phyloP scores from a whole-genome alignment of 768 basidiomycete genomes.

The Suillus subalutaceus region DNA sequence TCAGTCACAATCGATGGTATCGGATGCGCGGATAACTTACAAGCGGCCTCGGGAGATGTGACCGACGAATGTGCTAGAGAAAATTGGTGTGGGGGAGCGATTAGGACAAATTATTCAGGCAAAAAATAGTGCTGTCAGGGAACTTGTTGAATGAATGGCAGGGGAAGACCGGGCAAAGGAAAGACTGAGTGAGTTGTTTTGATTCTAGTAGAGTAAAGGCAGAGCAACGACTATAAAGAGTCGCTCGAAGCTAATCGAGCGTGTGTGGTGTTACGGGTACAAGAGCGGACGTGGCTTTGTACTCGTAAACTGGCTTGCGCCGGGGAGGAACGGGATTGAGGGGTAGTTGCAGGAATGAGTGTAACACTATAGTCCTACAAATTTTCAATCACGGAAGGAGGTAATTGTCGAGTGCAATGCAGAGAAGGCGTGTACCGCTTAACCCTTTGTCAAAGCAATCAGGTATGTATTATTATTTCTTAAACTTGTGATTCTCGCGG shows the following conservation, averaged over 20 bases:
- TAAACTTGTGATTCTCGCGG: conserved; percentile 27
- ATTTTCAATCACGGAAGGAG: conserved; percentile 52
- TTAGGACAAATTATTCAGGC: conserved; percentile 24
- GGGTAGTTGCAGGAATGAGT: conserved; percentile 11
- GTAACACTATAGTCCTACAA: conserved; percentile 30
- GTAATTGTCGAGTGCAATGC: conserved; percentile 42
- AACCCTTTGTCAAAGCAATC: conserved; percentile 44
- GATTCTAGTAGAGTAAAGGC: conserved; percentile 26
- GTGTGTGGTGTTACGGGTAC: conserved; percentile 31
- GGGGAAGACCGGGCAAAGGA: conserved; percentile 38
- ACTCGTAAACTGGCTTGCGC: conserved; percentile 30
- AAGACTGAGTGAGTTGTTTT: conserved; percentile 34
- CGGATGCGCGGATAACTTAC: conserved; percentile 21
- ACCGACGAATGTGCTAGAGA: not conserved
- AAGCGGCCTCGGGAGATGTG: conserved; percentile 12
- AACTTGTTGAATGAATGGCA: conserved; percentile 13
- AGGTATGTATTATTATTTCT: conserved; percentile 32
- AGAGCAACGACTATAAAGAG: conserved; percentile 35
- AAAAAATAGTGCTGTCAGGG: conserved; percentile 19
- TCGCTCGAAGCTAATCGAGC: conserved; percentile 61
- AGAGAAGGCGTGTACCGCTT: conserved; percentile 58
- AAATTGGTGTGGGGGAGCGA: conserved; percentile 20
- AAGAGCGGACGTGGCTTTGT: conserved; percentile 29
- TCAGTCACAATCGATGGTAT: conserved; percentile 10
- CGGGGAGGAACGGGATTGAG: conserved; percentile 22